phyloP scores from a whole-genome alignment of 768 basidiomycete species.

The Lentinus brumalis region DNA sequence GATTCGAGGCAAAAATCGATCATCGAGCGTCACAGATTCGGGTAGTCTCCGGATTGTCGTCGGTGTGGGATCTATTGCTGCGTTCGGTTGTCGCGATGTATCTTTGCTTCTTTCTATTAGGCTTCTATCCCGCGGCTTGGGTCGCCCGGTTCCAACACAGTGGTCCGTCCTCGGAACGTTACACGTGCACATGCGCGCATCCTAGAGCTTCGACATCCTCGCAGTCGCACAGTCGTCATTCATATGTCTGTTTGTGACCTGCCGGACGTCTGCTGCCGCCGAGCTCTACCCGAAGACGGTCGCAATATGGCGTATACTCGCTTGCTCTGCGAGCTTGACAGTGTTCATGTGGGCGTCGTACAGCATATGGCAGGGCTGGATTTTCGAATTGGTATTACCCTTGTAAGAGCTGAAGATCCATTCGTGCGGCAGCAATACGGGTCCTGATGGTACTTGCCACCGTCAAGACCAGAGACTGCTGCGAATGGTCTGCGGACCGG shows the following conservation, averaged over 20 bases:
- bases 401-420: too few relatives aligned
- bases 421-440: too few relatives aligned
- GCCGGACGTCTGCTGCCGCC: not conserved
- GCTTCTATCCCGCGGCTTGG: not conserved
- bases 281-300: not conserved
- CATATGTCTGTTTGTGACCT: not conserved
- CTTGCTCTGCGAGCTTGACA: not conserved
- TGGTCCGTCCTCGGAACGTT: not conserved
- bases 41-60: slow-evolving; percentile 37
- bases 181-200: not conserved
- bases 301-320: not conserved
- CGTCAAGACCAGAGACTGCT: too few relatives aligned
- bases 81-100: slow-evolving; percentile 5
- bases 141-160: not conserved
- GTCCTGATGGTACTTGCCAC: too few relatives aligned
- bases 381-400: too few relatives aligned
- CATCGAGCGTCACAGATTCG: slow-evolving; percentile 70
- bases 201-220: not conserved
- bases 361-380: too few relatives aligned
- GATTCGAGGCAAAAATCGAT: slow-evolving; percentile 73
- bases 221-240: not conserved
- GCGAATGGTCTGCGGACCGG: too few relatives aligned
- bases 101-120: slow-evolving; percentile 3
- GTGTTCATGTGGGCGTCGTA: too few relatives aligned
- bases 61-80: slow-evolving; percentile 5